Evolutionary conservation across 1,284 basidiomycete genomes (phyloP).

Genomic region (Sanghuangporus baumii): DNA sequence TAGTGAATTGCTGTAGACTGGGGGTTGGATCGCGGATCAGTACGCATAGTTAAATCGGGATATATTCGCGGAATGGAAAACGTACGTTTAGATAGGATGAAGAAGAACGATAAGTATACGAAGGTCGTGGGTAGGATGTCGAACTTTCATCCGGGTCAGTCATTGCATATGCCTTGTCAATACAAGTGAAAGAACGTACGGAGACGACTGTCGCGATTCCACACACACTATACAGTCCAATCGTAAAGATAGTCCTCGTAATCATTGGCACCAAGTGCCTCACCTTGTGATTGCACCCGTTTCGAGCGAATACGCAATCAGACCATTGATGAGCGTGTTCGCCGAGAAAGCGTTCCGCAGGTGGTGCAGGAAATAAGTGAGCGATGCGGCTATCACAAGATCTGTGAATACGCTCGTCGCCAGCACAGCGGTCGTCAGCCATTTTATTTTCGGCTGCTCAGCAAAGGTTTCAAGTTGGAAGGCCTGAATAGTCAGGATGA

Average conservation of each 20-base stretch:
- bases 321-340: constrained; percentile 45
- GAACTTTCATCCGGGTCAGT: constrained; percentile 35
- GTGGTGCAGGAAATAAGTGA: constrained; percentile 47
- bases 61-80: constrained; percentile 1
- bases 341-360: constrained; percentile 37
- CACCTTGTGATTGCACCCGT: constrained; percentile 29
- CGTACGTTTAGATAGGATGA: constrained; percentile 60
- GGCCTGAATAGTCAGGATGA: constrained; percentile 45
- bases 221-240: constrained; percentile 36
- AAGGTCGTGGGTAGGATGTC: constrained; percentile 50
- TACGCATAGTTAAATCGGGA: not conserved
- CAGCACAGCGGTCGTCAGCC: constrained; percentile 38
- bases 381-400: constrained; percentile 38
- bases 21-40: not conserved
- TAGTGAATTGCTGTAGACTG: constrained; percentile 66
- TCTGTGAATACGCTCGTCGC: constrained; percentile 42
- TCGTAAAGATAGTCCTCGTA: not conserved
- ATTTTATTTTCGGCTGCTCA: constrained; percentile 22
- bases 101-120: constrained; percentile 53
- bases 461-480: constrained; percentile 27
- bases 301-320: constrained; percentile 45
- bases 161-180: not conserved
- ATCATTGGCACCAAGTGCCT: not conserved
- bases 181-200: constrained; percentile 32
- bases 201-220: constrained; percentile 53